Evolutionary conservation across 345 rosid species (phyloP).

Genomic region (Citrus reticulata): DNA sequence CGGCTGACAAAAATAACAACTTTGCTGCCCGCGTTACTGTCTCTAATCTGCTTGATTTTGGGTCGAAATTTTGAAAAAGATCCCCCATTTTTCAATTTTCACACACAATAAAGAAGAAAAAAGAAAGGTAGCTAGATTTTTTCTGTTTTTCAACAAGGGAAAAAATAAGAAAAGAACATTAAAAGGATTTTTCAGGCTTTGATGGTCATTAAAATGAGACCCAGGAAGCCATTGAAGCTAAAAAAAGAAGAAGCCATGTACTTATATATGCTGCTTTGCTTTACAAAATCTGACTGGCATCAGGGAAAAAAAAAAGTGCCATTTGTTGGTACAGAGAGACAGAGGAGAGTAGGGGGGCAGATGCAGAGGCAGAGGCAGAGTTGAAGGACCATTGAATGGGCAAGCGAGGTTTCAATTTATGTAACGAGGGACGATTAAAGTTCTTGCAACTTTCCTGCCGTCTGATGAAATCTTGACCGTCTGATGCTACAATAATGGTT

Average conservation of each 20-base stretch:
- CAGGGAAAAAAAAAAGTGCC: too few species aligned
- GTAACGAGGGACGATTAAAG: neutral
- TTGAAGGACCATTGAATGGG: neutral
- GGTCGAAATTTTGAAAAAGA: slow-evolving; percentile 7
- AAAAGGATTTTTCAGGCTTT: neutral
- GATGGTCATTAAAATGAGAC: neutral
- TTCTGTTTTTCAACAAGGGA: neutral
- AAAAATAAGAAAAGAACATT: neutral
- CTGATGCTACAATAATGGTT: neutral
- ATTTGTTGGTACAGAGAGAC: neutral
- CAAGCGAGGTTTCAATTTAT: neutral
- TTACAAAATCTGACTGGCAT: neutral
- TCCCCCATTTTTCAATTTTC: slow-evolving; percentile 17
- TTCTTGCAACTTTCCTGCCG: neutral
- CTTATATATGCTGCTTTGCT: neutral
- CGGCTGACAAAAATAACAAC: slow-evolving; percentile 24
- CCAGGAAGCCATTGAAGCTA: slow-evolving; percentile 13
- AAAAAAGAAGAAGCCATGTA: neutral
- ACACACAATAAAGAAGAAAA: neutral
- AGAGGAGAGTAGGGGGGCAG: fast-evolving
- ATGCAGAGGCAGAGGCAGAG: too few species aligned
- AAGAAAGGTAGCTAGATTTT: neutral
- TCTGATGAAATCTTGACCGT: neutral
- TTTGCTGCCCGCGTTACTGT: slow-evolving; percentile 27
- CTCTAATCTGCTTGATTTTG: slow-evolving; percentile 16